Evolutionary conservation across 768 basidiomycete genomes (phyloP).

Genomic region (Suillus occidentalis): DNA sequence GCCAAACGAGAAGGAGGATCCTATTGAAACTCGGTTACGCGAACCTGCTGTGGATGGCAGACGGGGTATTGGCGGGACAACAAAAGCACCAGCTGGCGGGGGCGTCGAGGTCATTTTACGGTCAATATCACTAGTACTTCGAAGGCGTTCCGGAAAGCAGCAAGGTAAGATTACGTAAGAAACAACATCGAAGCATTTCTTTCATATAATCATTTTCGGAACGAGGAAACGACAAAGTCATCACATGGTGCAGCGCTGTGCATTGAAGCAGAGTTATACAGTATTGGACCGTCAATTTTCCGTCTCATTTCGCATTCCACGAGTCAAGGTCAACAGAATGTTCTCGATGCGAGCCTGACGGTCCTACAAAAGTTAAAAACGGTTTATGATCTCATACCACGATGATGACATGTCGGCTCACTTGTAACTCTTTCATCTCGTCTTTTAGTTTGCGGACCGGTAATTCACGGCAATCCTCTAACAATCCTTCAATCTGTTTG

Average conservation of each 20-base stretch:
- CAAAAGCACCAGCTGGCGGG: conserved; percentile 44
- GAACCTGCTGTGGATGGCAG: conserved; percentile 54
- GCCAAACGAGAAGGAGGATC: conserved; percentile 82
- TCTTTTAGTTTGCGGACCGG: conserved; percentile 69
- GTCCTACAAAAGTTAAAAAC: conserved; percentile 39
- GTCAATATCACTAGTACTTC: neutral
- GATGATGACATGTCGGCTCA: conserved; percentile 27
- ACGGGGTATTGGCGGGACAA: conserved; percentile 48
- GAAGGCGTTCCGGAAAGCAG: neutral
- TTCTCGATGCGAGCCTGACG: conserved; percentile 80
- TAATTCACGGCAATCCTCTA: conserved; percentile 63
- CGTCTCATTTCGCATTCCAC: conserved; percentile 53
- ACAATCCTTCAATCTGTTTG: conserved; percentile 55
- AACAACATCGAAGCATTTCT: too few relatives aligned
- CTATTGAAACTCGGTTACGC: conserved; percentile 67
- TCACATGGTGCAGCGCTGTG: neutral
- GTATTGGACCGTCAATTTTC: neutral
- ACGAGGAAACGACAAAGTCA: neutral
- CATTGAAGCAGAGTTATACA: neutral
- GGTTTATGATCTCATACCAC: conserved; percentile 7
- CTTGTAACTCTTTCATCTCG: conserved; percentile 84
- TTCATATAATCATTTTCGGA: neutral
- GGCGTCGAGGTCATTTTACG: conserved; percentile 43
- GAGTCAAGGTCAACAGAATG: conserved; percentile 65
- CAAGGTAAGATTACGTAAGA: neutral